Evolutionary conservation across 331 rosid species (phyloP).

Genomic region (Phaseolus coccineus): DNA sequence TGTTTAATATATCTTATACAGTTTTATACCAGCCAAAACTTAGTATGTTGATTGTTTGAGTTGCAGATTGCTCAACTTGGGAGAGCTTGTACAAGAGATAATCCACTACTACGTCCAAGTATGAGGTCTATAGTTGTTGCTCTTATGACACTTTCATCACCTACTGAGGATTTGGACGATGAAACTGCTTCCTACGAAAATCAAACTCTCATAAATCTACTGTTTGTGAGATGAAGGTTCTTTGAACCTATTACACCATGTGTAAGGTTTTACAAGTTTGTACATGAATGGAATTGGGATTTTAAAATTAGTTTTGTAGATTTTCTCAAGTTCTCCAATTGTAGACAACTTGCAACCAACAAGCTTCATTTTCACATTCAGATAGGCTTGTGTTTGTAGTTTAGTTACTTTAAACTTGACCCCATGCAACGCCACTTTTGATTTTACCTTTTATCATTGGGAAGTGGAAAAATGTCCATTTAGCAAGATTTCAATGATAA

Average conservation of each 20-base stretch:
- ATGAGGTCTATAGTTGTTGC: conserved; percentile 90
- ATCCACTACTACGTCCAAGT: conserved; percentile 78
- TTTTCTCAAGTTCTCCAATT: not conserved
- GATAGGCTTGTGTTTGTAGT: too few relatives aligned
- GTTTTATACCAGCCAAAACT: not conserved
- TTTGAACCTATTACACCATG: not conserved
- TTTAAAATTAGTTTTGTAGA: not conserved
- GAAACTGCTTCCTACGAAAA: conserved; percentile 65
- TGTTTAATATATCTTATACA: not conserved
- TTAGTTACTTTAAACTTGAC: too few relatives aligned
- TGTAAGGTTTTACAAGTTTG: conserved; percentile 16
- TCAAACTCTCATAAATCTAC: conserved; percentile 69
- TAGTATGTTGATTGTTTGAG: conserved; percentile 29
- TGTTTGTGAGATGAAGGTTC: conserved; percentile 68
- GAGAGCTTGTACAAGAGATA: conserved; percentile 83
- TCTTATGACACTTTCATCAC: conserved; percentile 78
- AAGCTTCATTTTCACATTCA: too few relatives aligned
- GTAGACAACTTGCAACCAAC: too few relatives aligned
- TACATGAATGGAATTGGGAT: conserved; percentile 26
- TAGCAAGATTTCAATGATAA: too few relatives aligned
- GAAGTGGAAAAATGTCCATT: too few relatives aligned
- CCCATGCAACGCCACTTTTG: too few relatives aligned
- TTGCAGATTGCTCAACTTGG: conserved; percentile 86
- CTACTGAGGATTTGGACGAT: conserved; percentile 71
- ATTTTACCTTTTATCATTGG: too few relatives aligned